phyloP scores from a whole-genome alignment of 306 rosid species.

The Crotalaria pallida region DNA sequence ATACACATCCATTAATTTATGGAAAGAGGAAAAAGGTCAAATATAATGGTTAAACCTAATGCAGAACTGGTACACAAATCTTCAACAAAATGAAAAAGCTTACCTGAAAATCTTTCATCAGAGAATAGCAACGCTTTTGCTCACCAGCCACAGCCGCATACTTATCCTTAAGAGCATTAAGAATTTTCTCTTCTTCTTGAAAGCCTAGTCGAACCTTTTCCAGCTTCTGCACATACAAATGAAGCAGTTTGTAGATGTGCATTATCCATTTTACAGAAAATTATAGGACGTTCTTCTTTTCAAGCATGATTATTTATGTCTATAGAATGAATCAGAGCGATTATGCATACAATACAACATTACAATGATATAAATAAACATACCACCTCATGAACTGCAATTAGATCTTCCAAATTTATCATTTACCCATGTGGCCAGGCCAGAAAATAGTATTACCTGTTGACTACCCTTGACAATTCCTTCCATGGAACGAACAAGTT shows the following conservation, averaged over 20 bases:
- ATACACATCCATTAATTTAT: neutral
- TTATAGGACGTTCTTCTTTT: neutral
- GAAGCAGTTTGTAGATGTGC: neutral
- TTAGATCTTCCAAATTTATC: neutral
- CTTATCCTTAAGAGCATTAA: conserved; percentile 49
- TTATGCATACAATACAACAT: neutral
- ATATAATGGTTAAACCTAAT: neutral
- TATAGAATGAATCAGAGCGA: neutral
- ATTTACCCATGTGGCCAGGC: neutral
- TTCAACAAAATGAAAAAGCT: conserved; percentile 9
- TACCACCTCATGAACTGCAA: conserved; percentile 6
- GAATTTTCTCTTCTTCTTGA: conserved; percentile 56
- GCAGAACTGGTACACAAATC: neutral
- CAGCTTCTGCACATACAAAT: conserved; percentile 56
- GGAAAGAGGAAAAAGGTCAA: neutral
- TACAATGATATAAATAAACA: neutral
- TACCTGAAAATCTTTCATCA: conserved; percentile 81
- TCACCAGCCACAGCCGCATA: conserved; percentile 53
- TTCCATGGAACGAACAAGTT: conserved; percentile 85
- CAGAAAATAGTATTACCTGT: conserved; percentile 51
- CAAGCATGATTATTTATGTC: neutral
- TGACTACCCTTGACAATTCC: conserved; percentile 85
- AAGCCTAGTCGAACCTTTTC: conserved; percentile 56
- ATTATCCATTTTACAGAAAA: neutral
- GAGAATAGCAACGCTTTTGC: conserved; percentile 62